Evolutionary conservation across 2,329 filamentous ascomycete species (phyloP).

Genomic region (Biscogniauxia marginata): DNA sequence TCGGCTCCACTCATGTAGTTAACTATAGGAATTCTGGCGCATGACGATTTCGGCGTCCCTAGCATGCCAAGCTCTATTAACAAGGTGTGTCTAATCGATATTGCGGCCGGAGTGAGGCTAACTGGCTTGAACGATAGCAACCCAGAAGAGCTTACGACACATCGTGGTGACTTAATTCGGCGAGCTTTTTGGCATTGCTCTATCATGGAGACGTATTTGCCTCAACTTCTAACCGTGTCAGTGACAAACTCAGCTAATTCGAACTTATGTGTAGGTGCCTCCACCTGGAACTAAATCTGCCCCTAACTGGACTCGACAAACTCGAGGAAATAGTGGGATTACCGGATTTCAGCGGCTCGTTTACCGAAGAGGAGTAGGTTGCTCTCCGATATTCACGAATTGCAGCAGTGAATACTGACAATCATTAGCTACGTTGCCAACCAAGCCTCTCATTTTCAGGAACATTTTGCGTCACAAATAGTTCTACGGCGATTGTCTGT

Average conservation of each 20-base stretch:
- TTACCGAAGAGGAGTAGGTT: conserved; percentile 42
- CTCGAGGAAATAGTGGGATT: conserved; percentile 54
- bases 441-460: conserved; percentile 53
- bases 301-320: conserved; percentile 52
- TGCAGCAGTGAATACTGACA: background rate
- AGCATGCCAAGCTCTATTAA: conserved; percentile 55
- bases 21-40: conserved; percentile 57
- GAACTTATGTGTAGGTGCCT: conserved; percentile 41
- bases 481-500: conserved; percentile 53
- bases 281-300: conserved; percentile 58
- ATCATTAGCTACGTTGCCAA: conserved; percentile 38
- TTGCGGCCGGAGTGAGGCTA: conserved; percentile 2
- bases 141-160: conserved; percentile 45
- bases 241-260: conserved; percentile 14
- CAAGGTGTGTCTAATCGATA: conserved; percentile 40
- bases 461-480: conserved; percentile 60
- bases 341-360: conserved; percentile 50
- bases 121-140: conserved; percentile 27
- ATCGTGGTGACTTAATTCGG: conserved; percentile 50
- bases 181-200: conserved; percentile 58
- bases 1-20: background rate
- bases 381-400: background rate
- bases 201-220: conserved; percentile 50
- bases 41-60: conserved; percentile 54
- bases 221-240: background rate